Percentiles rank a stretch among this genome's conserved stretches.
phyloP scores from a whole-genome alignment of 2,329 filamentous ascomycete genomes.

The Fusarium domesticum region DNA sequence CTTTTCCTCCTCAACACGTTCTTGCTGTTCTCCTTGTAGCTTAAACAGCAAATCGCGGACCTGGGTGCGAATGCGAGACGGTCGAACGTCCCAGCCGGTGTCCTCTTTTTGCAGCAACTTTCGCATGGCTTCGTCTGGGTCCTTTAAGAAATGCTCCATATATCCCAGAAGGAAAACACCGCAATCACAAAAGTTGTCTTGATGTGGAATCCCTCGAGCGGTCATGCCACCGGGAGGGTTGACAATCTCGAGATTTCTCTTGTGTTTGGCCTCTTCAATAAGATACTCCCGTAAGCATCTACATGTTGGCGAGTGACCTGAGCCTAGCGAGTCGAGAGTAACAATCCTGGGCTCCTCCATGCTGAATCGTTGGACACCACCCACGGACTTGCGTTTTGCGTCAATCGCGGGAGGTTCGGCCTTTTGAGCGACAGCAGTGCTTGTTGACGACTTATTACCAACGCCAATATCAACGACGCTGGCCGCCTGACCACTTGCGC shows the following conservation, averaged over 20 bases:
- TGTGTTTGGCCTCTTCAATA: conserved; percentile 63
- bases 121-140: conserved; percentile 67
- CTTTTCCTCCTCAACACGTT: conserved; percentile 38
- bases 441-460: conserved; percentile 1
- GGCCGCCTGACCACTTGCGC: conserved; percentile 4
- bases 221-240: conserved; percentile 53
- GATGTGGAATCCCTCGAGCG: conserved; percentile 71
- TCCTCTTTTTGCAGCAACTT: conserved; percentile 61
- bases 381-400: conserved; percentile 16
- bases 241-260: conserved; percentile 48
- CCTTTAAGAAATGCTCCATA: conserved; percentile 72
- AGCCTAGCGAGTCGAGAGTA: conserved; percentile 81
- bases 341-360: conserved; percentile 67
- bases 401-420: conserved; percentile 3
- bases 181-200: conserved; percentile 85
- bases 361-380: conserved; percentile 33
- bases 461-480: conserved; percentile 1
- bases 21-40: conserved; percentile 58
- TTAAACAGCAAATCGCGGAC: conserved; percentile 65
- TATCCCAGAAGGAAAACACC: conserved; percentile 86
- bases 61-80: conserved; percentile 57
- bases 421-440: conserved; percentile 2
- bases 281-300: conserved; percentile 74
- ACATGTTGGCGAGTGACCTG: conserved; percentile 60
- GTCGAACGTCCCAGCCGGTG: conserved; percentile 52